A percentile compares a stretch with the other conserved stretches of the same genome.
phyloP scores from a whole-genome alignment of 805 yeast genomes.

The Nakazawaea wyomingensis region DNA sequence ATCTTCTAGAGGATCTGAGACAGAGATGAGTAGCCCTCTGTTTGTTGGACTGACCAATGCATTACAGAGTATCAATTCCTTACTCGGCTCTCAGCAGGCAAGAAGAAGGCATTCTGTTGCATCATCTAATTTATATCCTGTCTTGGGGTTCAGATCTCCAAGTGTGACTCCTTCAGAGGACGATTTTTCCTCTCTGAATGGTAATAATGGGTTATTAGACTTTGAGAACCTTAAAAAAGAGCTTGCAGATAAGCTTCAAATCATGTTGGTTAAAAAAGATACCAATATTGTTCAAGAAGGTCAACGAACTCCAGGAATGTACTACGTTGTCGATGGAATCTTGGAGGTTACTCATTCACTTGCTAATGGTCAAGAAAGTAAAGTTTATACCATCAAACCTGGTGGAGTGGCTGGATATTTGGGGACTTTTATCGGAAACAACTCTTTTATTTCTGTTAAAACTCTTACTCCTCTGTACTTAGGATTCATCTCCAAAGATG shows the following conservation, averaged over 20 bases:
- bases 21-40: conserved; percentile 7
- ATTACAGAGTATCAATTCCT: background rate
- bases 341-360: conserved; percentile 54
- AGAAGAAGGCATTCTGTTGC: conserved; percentile 1
- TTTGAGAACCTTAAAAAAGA: conserved; percentile 50
- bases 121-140: conserved; percentile 1
- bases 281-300: conserved; percentile 58
- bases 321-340: conserved; percentile 73
- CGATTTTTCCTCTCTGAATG: conserved; percentile 5
- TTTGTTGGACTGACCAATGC: background rate
- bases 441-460: conserved; percentile 66
- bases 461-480: conserved; percentile 61
- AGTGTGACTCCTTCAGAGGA: conserved; percentile 12
- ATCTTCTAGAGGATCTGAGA: background rate
- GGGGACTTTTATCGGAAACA: conserved; percentile 72
- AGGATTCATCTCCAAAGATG: conserved; percentile 63
- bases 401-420: conserved; percentile 90
- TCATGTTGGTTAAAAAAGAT: conserved; percentile 49
- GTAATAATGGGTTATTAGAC: conserved; percentile 21
- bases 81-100: background rate
- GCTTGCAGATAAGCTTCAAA: conserved; percentile 54
- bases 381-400: conserved; percentile 52
- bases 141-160: background rate
- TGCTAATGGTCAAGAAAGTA: conserved; percentile 27
- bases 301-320: conserved; percentile 67